A percentile compares a stretch with the other conserved stretches of the same genome.
Evolutionary conservation across 2,329 filamentous ascomycete genomes (phyloP).

Genomic region (Fusarium papillatum): DNA sequence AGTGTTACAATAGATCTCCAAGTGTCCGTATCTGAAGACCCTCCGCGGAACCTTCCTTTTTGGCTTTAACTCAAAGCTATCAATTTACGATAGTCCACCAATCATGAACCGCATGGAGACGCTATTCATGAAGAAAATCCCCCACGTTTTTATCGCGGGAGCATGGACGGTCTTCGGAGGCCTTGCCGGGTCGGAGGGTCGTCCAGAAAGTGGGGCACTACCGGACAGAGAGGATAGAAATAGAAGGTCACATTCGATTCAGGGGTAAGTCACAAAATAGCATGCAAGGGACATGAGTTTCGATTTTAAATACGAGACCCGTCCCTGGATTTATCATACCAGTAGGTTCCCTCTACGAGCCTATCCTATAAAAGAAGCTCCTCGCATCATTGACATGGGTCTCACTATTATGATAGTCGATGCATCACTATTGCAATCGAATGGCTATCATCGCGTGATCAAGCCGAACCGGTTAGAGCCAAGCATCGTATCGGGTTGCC

Average conservation of each 20-base stretch:
- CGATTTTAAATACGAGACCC: not conserved
- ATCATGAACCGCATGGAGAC: not conserved
- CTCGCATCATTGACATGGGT: not conserved
- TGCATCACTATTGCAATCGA: not conserved
- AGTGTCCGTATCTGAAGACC: not conserved
- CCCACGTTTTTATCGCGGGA: not conserved
- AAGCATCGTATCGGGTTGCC: not conserved
- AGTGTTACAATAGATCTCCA: not conserved
- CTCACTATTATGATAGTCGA: not conserved
- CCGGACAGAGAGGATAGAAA: not conserved
- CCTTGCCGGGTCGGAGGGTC: not conserved
- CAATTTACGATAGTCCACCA: not conserved
- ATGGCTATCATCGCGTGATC: not conserved
- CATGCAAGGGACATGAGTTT: not conserved
- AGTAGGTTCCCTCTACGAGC: too few species aligned
- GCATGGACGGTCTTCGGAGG: not conserved
- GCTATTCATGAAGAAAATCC: not conserved
- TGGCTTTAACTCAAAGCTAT: not conserved
- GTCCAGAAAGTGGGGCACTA: not conserved
- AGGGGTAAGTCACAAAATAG: not conserved
- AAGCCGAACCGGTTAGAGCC: not conserved
- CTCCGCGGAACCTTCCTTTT: not conserved
- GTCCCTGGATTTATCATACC: not conserved
- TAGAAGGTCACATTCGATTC: conserved; percentile 1
- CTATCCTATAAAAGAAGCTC: not conserved